A percentile compares a stretch with the other conserved stretches of the same genome.
phyloP scores from a whole-genome alignment of 2,329 filamentous ascomycete genomes.

The Cryoendolithus antarcticus region DNA sequence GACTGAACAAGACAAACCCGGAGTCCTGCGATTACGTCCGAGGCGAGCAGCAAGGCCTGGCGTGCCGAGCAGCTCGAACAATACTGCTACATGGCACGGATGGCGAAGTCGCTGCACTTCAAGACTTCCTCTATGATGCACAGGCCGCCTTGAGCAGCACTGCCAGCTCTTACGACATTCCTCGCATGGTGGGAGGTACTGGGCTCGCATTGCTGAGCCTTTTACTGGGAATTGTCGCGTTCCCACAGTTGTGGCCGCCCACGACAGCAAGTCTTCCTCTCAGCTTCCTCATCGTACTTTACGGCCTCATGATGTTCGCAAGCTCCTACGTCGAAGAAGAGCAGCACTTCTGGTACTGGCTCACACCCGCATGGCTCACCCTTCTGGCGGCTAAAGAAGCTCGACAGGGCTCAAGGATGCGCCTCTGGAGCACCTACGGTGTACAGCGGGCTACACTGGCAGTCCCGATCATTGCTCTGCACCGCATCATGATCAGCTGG shows the following conservation, averaged over 20 bases:
- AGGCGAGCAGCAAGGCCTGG: conserved; percentile 4
- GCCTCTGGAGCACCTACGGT: background rate
- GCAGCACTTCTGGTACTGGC: conserved; percentile 98
- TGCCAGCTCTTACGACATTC: conserved; percentile 81
- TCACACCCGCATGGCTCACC: conserved; percentile 53
- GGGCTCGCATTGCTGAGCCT: conserved; percentile 31
- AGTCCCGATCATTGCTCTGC: conserved; percentile 39
- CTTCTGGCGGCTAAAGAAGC: conserved; percentile 18
- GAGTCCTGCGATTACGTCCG: conserved; percentile 6
- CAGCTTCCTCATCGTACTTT: conserved; percentile 32
- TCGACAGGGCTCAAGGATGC: conserved; percentile 1
- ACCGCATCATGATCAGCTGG: conserved; percentile 66
- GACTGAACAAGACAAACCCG: too few relatives aligned
- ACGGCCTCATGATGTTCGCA: conserved; percentile 89
- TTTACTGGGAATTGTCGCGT: conserved; percentile 21
- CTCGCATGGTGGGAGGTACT: conserved; percentile 43
- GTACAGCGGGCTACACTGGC: conserved; percentile 3
- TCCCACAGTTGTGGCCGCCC: conserved; percentile 18
- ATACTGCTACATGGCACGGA: too few relatives aligned
- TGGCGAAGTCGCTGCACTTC: conserved; percentile 6
- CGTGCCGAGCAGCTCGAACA: too few relatives aligned
- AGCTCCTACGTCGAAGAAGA: conserved; percentile 98
- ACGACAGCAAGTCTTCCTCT: conserved; percentile 37
- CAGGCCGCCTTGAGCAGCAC: conserved; percentile 77
- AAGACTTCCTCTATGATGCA: conserved; percentile 53